A percentile compares a stretch with the other conserved stretches of the same genome.
Evolutionary conservation across 768 basidiomycete species (phyloP).

Genomic region (Cystobasidium tubakii): DNA sequence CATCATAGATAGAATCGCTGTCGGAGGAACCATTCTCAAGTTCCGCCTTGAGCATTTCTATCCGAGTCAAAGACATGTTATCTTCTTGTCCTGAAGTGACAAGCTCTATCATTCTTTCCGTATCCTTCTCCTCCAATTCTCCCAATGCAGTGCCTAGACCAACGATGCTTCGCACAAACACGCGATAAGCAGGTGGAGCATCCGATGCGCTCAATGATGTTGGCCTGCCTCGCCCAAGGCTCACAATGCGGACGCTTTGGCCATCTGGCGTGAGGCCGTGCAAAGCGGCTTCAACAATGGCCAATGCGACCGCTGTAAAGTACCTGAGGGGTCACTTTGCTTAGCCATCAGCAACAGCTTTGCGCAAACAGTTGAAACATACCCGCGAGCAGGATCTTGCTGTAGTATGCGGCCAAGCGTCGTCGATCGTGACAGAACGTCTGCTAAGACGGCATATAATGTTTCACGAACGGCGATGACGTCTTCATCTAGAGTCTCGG

Average conservation of each 20-base stretch:
- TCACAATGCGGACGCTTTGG: not conserved
- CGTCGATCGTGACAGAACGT: not conserved
- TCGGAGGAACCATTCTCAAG: not conserved
- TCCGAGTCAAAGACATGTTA: not conserved
- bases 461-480: constrained; percentile 4
- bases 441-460: constrained; percentile 18
- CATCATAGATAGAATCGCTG: not conserved
- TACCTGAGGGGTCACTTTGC: not conserved
- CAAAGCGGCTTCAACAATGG: not conserved
- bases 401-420: not conserved
- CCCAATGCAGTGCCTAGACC: not conserved
- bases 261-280: constrained; percentile 7
- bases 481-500: not conserved
- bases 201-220: not conserved
- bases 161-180: not conserved
- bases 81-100: constrained; percentile 18
- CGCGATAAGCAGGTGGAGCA: not conserved
- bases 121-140: constrained; percentile 2
- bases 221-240: not conserved
- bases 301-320: constrained; percentile 14
- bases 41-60: constrained; percentile 12
- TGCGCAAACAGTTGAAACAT: too few relatives aligned
- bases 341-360: too few relatives aligned
- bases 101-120: not conserved
- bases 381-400: constrained; percentile 18